These are phyloP conservation scores for Phytophthora pseudosyringae DNA, from an alignment of 352 stramenopile species.

Conservation along the genomic window DNA sequence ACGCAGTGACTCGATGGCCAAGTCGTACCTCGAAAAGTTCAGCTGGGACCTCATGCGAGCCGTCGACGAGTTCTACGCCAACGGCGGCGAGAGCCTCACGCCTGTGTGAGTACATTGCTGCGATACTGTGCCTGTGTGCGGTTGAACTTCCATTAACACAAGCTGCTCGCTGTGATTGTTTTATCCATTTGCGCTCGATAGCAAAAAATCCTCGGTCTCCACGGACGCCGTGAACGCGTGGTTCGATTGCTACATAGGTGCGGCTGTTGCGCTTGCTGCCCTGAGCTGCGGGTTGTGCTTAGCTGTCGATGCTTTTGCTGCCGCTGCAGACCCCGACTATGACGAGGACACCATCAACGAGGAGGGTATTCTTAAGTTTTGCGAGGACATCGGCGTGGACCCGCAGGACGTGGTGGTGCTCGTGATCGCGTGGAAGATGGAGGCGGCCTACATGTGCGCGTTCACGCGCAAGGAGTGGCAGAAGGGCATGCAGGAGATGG, in stretches of 20 bases:
- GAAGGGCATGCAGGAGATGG: conserved; percentile 78
- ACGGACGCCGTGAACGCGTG: conserved; percentile 57
- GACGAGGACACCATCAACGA: conserved; percentile 75
- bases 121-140: neutral
- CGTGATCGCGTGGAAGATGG: conserved; percentile 90
- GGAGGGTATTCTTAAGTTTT: conserved; percentile 83
- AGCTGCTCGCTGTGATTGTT: neutral
- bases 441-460: conserved; percentile 83
- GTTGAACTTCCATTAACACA: neutral
- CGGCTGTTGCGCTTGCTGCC: neutral
- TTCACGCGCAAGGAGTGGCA: conserved; percentile 88
- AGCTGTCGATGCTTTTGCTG: conserved; percentile 1
- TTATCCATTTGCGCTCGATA: neutral
- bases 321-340: conserved; percentile 42
- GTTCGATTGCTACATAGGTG: conserved; percentile 76
- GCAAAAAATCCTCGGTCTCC: conserved; percentile 43
- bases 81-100: conserved; percentile 47
- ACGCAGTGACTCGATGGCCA: conserved; percentile 65
- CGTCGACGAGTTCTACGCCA: conserved; percentile 82
- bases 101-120: conserved; percentile 20
- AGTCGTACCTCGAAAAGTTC: conserved; percentile 79
- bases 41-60: conserved; percentile 83
- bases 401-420: conserved; percentile 80
- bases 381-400: conserved; percentile 80
- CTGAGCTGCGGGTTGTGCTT: neutral